These are phyloP conservation scores for Coprinopsis strossmayeri DNA, from an alignment of 768 basidiomycete species.

Conservation along the genomic window DNA sequence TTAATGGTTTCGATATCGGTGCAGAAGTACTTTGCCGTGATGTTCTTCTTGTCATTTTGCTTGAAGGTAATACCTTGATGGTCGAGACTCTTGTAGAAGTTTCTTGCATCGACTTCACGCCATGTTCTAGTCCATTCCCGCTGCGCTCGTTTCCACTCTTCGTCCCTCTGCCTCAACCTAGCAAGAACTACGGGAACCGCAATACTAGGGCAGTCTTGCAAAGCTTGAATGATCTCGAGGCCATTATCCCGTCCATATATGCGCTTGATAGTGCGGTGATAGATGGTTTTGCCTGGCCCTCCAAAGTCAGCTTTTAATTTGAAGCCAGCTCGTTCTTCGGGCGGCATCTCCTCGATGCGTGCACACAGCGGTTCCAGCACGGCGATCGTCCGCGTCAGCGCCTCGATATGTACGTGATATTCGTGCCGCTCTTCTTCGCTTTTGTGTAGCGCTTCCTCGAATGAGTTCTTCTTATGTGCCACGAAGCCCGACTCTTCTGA, in stretches of 20 bases:
- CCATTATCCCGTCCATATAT: conserved; percentile 83
- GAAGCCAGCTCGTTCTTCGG: conserved; percentile 78
- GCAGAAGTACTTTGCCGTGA: conserved; percentile 80
- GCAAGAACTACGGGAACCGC: conserved; percentile 88
- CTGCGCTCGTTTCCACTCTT: conserved; percentile 93
- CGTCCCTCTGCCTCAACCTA: conserved; percentile 88
- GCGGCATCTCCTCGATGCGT: conserved; percentile 83
- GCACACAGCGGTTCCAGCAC: conserved; percentile 82
- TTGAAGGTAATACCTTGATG: conserved; percentile 96
- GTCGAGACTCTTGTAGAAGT: conserved; percentile 97
- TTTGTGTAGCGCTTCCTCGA: conserved; percentile 93
- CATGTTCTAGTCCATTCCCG: conserved; percentile 96
- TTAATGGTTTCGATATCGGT: conserved; percentile 69
- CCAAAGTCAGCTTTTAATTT: conserved; percentile 84
- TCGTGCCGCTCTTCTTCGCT: conserved; percentile 98
- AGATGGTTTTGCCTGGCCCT: conserved; percentile 80
- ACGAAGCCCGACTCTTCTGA: conserved; percentile 94
- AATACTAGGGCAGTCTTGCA: conserved; percentile 88
- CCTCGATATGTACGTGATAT: conserved; percentile 93
- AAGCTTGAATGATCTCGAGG: conserved; percentile 69
- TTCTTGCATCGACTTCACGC: conserved; percentile 94
- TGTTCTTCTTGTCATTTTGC: conserved; percentile 89
- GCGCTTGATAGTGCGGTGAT: conserved; percentile 90
- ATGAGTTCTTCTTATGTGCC: conserved; percentile 93
- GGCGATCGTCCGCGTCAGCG: conserved; percentile 83